Base-by-base conservation (phyloP, 257 asterid genomes). In the Ilex asprella region DNA sequence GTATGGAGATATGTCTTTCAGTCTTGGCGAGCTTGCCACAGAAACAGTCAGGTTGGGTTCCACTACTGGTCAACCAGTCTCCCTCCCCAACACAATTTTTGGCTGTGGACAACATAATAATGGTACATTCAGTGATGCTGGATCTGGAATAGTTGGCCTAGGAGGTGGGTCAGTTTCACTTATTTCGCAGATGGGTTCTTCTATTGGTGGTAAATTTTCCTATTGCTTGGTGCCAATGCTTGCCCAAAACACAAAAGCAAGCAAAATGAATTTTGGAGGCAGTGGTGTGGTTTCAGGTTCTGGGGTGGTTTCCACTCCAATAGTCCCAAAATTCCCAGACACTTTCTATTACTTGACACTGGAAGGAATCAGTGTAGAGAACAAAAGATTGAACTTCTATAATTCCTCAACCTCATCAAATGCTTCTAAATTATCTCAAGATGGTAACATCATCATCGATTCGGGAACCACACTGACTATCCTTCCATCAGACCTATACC, bases 91-190 rank as follows among this genome's bases (percentile, higher is more conserved):
- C 1, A 50, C 81, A 16, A 59, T 70, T 49, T 70, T 90, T 1
- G 95, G 95, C 21, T 89, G 97, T 27, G 92, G 92, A 2, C 83
- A 72, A 51, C 3, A 15, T 0, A 77, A 80, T 2, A 61, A 10
- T 12, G 81, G 82, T 1, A 32, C 52, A 0, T 78, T 73, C 31
- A 64, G 80, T 6, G 35, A 11, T 12, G 71, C 50, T 1, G 54
- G 73, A 13, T 67, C 94, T 2, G 97, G 97, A 8, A 71, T 87
- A 5, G 80, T 85, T 1, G 95, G 95, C 5, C 84, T 90, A 2
- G 97, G 87, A 2, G 80, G 78, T 2, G 82, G 86, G 21, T 39
- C 60, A 1, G 67, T 16, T 57, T 87, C 95, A 14, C 55, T 90
- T 12, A 68, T 82, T 2, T 61, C 84, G 3, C 95, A 90, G 52